Conservation (phyloP, 1,284 basidiomycete species). For the Fomitopsis palustris region DNA sequence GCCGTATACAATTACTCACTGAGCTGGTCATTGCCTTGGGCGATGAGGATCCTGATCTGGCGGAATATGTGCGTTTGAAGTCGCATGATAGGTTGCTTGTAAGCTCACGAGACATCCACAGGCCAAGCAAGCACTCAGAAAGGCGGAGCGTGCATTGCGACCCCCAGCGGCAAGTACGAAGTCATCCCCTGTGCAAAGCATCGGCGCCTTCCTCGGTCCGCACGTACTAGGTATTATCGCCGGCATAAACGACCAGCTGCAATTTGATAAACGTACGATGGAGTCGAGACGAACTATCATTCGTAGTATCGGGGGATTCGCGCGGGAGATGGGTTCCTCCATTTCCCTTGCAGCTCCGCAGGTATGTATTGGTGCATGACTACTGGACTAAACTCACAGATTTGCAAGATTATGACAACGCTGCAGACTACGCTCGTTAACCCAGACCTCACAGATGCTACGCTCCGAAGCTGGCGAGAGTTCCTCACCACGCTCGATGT, state of each 20-base stretch:
- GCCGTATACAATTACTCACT: constrained; percentile 64
- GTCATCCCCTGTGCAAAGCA: constrained; percentile 19
- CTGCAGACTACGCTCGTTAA: constrained; percentile 84
- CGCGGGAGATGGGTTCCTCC: constrained; percentile 66
- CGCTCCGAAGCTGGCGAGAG: constrained; percentile 78
- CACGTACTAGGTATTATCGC: constrained; percentile 84
- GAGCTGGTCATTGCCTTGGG: constrained; percentile 77
- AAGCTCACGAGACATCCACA: constrained; percentile 22
- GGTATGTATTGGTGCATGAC: constrained; percentile 41
- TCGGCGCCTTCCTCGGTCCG: constrained; percentile 58
- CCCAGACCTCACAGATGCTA: constrained; percentile 73
- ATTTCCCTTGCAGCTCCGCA: constrained; percentile 82
- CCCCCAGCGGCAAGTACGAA: constrained; percentile 19
- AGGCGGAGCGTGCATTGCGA: constrained; percentile 43
- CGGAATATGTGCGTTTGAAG: constrained; percentile 38
- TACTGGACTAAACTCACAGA: background rate
- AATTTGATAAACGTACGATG: constrained; percentile 70
- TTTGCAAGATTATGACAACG: constrained; percentile 89
- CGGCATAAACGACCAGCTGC: constrained; percentile 78
- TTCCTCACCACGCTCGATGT: constrained; percentile 75
- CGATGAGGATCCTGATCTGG: constrained; percentile 49
- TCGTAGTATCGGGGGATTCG: constrained; percentile 76
- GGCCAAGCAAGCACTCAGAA: constrained; percentile 62
- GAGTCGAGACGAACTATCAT: constrained; percentile 72
- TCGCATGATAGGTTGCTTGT: too few species aligned